Evolutionary conservation across 2,329 filamentous ascomycete genomes (phyloP).

Genomic region (Colletotrichum graminicola): DNA sequence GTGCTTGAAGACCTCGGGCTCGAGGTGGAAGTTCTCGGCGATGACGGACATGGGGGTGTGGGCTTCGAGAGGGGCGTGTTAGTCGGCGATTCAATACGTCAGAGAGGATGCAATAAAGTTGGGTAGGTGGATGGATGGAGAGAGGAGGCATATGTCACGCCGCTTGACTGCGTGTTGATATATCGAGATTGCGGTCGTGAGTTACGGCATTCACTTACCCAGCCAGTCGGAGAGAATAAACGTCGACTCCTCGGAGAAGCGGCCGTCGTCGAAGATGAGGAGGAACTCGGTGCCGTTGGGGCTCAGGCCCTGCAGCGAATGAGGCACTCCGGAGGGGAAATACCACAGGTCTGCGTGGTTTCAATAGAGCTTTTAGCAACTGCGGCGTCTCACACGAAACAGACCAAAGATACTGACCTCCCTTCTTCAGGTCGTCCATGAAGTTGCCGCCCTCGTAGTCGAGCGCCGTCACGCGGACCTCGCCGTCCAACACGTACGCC

Average conservation of each 20-base stretch:
- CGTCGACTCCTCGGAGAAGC: constrained; percentile 72
- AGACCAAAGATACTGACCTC: constrained; percentile 47
- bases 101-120: too few relatives aligned
- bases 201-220: constrained; percentile 54
- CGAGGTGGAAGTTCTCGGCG: constrained; percentile 80
- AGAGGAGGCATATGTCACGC: too few relatives aligned
- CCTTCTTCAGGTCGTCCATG: constrained; percentile 80
- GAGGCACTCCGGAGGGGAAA: constrained; percentile 82
- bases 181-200: too few relatives aligned
- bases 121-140: too few relatives aligned
- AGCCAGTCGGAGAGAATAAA: constrained; percentile 82
- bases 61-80: constrained; percentile 53
- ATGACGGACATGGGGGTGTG: constrained; percentile 80
- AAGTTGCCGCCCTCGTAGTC: constrained; percentile 83
- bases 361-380: not conserved
- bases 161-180: too few relatives aligned
- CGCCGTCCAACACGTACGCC: constrained; percentile 79
- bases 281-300: constrained; percentile 50
- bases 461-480: constrained; percentile 78
- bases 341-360: constrained; percentile 77
- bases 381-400: too few relatives aligned
- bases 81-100: constrained; percentile 16
- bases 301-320: constrained; percentile 69
- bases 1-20: constrained; percentile 76
- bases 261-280: constrained; percentile 62